Conservation (phyloP, 2,329 filamentous ascomycete species). For the Cryphonectria parasitica region DNA sequence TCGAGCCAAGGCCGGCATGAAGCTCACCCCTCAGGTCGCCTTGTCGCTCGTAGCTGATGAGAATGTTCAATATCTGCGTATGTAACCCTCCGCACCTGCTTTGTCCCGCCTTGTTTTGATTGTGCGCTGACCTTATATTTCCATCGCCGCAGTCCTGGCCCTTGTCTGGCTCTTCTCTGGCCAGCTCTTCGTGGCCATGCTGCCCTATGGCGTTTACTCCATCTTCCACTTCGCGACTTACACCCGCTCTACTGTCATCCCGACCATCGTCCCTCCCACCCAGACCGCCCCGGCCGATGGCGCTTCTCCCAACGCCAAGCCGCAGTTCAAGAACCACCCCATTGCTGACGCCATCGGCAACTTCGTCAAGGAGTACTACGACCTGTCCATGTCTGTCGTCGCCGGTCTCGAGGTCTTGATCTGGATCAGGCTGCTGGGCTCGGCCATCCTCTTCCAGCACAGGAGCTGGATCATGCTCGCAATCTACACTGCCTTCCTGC, state of each 20-base stretch:
- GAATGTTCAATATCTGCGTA: slow-evolving; percentile 97
- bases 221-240: slow-evolving; percentile 98
- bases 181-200: slow-evolving; percentile 86
- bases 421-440: slow-evolving; percentile 80
- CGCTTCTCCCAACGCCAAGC: slow-evolving; percentile 61
- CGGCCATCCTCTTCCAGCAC: slow-evolving; percentile 84
- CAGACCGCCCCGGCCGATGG: slow-evolving; percentile 56
- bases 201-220: slow-evolving; percentile 96
- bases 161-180: slow-evolving; percentile 92
- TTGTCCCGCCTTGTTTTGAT: neutral
- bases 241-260: slow-evolving; percentile 89
- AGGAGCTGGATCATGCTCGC: slow-evolving; percentile 86
- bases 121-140: slow-evolving; percentile 29
- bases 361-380: slow-evolving; percentile 99
- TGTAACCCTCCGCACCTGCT: slow-evolving; percentile 41
- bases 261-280: slow-evolving; percentile 74
- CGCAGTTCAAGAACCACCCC: slow-evolving; percentile 57
- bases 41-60: slow-evolving; percentile 79
- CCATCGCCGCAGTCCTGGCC: slow-evolving; percentile 71
- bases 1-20: slow-evolving; percentile 73
- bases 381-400: slow-evolving; percentile 92
- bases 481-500: slow-evolving; percentile 90
- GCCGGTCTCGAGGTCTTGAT: slow-evolving; percentile 85
- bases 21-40: slow-evolving; percentile 59
- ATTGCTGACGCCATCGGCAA: slow-evolving; percentile 82